phyloP scores from a whole-genome alignment of 2,329 filamentous ascomycete genomes.

The Ambrosiella xylebori region DNA sequence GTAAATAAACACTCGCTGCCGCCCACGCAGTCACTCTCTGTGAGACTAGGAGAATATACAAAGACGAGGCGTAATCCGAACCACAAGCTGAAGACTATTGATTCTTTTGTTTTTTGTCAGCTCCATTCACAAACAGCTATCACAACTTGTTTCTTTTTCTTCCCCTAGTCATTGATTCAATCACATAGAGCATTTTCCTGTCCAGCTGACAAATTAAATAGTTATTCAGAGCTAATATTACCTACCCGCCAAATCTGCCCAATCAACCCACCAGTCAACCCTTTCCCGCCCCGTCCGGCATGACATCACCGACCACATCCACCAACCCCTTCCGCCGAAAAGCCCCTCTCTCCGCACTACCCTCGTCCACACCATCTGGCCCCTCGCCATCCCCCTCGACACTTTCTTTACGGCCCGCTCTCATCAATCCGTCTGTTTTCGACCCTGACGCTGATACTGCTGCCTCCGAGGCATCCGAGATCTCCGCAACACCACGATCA shows the following conservation, averaged over 20 bases:
- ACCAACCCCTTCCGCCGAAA: conserved; percentile 12
- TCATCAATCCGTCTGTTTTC: conserved; percentile 4
- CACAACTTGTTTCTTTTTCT: not conserved
- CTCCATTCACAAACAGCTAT: not conserved
- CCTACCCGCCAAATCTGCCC: not conserved
- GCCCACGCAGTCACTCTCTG: not conserved
- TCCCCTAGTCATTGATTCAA: not conserved
- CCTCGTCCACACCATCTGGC: not conserved
- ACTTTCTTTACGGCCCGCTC: conserved; percentile 5
- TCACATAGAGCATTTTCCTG: not conserved
- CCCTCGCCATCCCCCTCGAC: conserved; percentile 1
- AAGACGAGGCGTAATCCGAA: conserved; percentile 2
- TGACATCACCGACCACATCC: conserved; percentile 6
- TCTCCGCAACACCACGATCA: conserved; percentile 11
- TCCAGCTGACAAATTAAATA: too few relatives aligned
- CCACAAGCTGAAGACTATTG: not conserved
- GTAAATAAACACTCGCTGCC: not conserved
- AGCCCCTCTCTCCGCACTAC: not conserved
- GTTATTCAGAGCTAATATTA: too few relatives aligned
- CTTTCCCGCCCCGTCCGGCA: not conserved
- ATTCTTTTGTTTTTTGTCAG: not conserved
- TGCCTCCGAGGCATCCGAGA: conserved; percentile 6
- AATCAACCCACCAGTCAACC: not conserved
- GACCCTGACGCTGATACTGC: conserved; percentile 7
- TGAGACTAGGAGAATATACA: not conserved